phyloP scores from a whole-genome alignment of 495 filamentous ascomycete species.

The Trichoderma parareesei region DNA sequence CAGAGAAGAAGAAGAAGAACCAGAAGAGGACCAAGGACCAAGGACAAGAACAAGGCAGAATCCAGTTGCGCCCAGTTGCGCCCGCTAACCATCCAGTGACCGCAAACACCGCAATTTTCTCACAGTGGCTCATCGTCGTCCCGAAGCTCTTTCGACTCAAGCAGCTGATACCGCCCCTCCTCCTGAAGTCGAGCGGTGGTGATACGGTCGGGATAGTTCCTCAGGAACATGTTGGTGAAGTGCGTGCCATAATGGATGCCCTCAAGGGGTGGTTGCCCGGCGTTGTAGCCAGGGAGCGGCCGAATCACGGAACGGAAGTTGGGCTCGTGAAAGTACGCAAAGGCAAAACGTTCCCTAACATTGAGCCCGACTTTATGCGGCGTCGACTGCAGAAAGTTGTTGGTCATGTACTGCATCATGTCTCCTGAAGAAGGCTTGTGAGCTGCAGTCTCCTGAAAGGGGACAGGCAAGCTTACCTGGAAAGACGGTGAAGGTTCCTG shows the following conservation, averaged over 20 bases:
- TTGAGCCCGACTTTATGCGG: slow-evolving; percentile 42
- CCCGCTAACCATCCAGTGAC: neutral
- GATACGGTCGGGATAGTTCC: slow-evolving; percentile 39
- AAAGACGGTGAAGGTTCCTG: slow-evolving; percentile 33
- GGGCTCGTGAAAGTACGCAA: slow-evolving; percentile 42
- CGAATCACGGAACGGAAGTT: slow-evolving; percentile 35
- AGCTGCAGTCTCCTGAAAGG: neutral
- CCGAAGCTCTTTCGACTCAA: slow-evolving; percentile 20
- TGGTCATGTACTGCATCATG: slow-evolving; percentile 41
- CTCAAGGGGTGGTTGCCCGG: slow-evolving; percentile 12
- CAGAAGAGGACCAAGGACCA: neutral
- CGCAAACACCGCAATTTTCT: neutral
- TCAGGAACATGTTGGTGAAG: slow-evolving; percentile 42
- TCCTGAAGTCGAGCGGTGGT: slow-evolving; percentile 29
- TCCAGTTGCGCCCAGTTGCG: neutral
- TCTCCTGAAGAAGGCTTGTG: slow-evolving; percentile 24
- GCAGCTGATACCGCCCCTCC: slow-evolving; percentile 22
- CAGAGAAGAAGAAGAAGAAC: no score
- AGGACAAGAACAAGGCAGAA: neutral
- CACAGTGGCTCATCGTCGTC: slow-evolving; percentile 8
- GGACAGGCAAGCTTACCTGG: slow-evolving; percentile 26
- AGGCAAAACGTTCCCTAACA: slow-evolving; percentile 31
- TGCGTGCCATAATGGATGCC: slow-evolving; percentile 40
- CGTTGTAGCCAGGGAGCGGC: slow-evolving; percentile 26
- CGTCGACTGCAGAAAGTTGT: slow-evolving; percentile 30